Evolutionary conservation across 106 monocot species (phyloP), one percentile per base, ranked within the genome.

Genomic region (Xerophyta viscosa): DNA sequence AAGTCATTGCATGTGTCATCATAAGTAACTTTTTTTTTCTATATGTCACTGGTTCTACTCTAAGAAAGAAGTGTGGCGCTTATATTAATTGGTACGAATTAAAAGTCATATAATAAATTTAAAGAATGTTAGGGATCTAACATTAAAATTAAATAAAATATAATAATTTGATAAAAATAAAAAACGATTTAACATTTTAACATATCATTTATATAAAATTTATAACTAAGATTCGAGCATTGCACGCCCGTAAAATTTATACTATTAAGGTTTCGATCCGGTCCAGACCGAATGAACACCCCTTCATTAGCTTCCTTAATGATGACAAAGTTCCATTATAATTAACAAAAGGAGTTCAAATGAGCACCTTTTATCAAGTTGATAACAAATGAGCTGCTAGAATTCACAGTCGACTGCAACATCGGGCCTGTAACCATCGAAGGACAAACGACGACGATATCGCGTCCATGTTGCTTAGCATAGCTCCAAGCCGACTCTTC

Each of bases 371-470:
- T 88, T 41, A 82, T 41, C 24, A 73, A 31, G 22, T 73, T 70
- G 37, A 79, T 36, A 8, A 88, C 59, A 33, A 60, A 24, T 22
- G 60, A 28, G 68, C 76, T 83, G 63, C 65, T 88, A 24, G 68
- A 39, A 50, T 88, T 88, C 19, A 83, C 54, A 9, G 58, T 79
- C 3, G 82, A 39, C 50, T 88, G 88, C 41, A 83, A 61, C 50
- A 82, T 11, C 12, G 88, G 83, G 26, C 88, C 88, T 21, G 79
- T 1, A 60, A 79, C 27, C 12, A 70, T 15, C 6, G 53, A 28
- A 20, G 88, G 88, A 26, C 65, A 79, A 53, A 88, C 37, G 10
- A 75, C 72, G 27, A 88, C 72, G 31, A 88, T 31, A 51, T 88
- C 79, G 24, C 72, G 62, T 25, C 64, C 69, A 23, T 54, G 41